Conservation (phyloP, 75 land plant genomes). For the Pinus tabuliformis region DNA sequence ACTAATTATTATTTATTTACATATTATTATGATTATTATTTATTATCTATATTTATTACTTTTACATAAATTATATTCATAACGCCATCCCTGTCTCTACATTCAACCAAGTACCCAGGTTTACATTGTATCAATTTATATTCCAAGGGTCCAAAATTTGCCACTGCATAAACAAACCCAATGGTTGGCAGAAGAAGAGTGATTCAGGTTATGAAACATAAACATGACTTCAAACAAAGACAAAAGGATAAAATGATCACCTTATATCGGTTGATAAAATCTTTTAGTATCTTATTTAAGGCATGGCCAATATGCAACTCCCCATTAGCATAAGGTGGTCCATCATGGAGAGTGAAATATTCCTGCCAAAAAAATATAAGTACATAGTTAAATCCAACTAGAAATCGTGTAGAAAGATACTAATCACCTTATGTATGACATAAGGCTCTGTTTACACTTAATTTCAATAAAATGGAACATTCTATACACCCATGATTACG, state of each 20-base stretch:
- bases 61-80: no score
- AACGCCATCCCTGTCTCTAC: no score
- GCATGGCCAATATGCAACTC: slow-evolving; percentile 97
- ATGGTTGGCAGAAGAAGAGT: no score
- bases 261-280: slow-evolving; percentile 97
- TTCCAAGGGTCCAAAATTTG: background rate
- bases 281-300: slow-evolving; percentile 94
- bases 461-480: background rate
- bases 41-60: no score
- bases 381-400: no score
- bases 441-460: background rate
- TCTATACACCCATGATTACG: no score
- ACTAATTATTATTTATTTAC: no score
- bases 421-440: background rate
- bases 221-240: slow-evolving; percentile 9
- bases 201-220: background rate
- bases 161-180: background rate
- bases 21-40: no score
- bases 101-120: no score
- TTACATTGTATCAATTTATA: background rate
- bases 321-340: slow-evolving; percentile 99
- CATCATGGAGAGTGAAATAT: slow-evolving; percentile 89
- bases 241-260: slow-evolving; percentile 21
- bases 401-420: background rate
- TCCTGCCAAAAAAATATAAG: slow-evolving; percentile 37